Conservation (phyloP, 371 early-diverging fungal species). For the Mucor circinelloides region DNA sequence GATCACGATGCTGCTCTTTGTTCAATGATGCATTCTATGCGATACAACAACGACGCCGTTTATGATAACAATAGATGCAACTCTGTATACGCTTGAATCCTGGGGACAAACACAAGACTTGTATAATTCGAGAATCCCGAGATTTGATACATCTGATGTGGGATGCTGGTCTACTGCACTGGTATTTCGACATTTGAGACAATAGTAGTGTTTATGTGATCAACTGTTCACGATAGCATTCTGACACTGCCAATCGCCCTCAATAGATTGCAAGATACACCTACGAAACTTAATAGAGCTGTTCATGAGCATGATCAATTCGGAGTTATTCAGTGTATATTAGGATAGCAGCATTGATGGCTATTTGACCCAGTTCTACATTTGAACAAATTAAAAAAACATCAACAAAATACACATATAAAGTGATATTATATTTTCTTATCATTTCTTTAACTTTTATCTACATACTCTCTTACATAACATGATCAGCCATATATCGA, state of each 20-base stretch:
- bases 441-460: background rate
- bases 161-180: background rate
- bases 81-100: background rate
- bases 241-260: no score
- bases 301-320: background rate
- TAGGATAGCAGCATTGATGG: no score
- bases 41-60: background rate
- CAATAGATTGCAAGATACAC: no score
- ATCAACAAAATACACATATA: background rate
- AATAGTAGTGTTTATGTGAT: background rate
- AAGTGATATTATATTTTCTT: background rate
- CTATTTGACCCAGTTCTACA: background rate
- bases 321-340: background rate
- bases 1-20: no score
- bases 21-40: background rate
- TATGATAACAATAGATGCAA: background rate
- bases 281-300: no score
- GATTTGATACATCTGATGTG: background rate
- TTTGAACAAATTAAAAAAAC: constrained; percentile 3
- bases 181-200: background rate
- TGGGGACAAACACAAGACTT: background rate
- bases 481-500: background rate
- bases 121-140: background rate
- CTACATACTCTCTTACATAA: background rate
- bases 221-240: background rate